Percentiles rank a stretch among this genome's conserved stretches.
phyloP scores from a whole-genome alignment of 2,329 filamentous ascomycete species.

The Colletotrichum sp. region DNA sequence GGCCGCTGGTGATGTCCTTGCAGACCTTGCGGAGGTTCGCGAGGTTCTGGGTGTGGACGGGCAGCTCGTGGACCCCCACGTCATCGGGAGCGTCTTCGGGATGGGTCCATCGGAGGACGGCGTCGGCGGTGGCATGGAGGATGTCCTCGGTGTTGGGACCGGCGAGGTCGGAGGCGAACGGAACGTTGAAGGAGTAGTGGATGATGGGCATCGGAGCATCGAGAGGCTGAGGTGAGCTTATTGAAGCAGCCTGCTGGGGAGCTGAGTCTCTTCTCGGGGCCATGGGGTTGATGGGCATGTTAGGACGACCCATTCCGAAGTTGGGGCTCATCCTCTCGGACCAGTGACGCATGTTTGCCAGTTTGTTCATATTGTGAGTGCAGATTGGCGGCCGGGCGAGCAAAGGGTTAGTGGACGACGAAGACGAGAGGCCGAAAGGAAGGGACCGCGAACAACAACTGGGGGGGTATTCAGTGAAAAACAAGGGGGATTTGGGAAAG shows the following conservation, averaged over 20 bases:
- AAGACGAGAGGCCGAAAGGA: slow-evolving; percentile 12
- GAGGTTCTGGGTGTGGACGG: slow-evolving; percentile 89
- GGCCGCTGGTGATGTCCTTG: slow-evolving; percentile 76
- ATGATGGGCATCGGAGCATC: slow-evolving; percentile 68
- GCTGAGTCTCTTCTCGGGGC: slow-evolving; percentile 64
- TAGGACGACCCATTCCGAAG: slow-evolving; percentile 67
- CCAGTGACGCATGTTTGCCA: slow-evolving; percentile 76
- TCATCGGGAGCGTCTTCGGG: slow-evolving; percentile 85
- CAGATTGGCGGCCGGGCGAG: slow-evolving; percentile 30
- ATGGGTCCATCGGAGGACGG: slow-evolving; percentile 91
- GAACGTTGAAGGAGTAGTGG: slow-evolving; percentile 96
- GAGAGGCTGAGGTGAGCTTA: slow-evolving; percentile 72
- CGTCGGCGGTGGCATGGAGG: slow-evolving; percentile 87
- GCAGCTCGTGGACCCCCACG: slow-evolving; percentile 84
- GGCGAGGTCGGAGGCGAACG: slow-evolving; percentile 89
- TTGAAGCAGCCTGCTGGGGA: slow-evolving; percentile 56
- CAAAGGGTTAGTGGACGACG: slow-evolving; percentile 29
- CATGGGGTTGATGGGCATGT: slow-evolving; percentile 60
- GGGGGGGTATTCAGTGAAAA: slow-evolving; percentile 16
- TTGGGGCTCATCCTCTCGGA: slow-evolving; percentile 72
- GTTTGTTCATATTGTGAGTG: slow-evolving; percentile 67
- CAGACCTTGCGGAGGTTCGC: slow-evolving; percentile 81
- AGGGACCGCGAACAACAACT: slow-evolving; percentile 13
- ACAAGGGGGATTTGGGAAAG: slow-evolving; percentile 22
- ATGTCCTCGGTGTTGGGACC: slow-evolving; percentile 95